These are phyloP conservation scores for Claviceps lovelessii DNA, from an alignment of 2,329 filamentous ascomycete species.

Conservation along the genomic window DNA sequence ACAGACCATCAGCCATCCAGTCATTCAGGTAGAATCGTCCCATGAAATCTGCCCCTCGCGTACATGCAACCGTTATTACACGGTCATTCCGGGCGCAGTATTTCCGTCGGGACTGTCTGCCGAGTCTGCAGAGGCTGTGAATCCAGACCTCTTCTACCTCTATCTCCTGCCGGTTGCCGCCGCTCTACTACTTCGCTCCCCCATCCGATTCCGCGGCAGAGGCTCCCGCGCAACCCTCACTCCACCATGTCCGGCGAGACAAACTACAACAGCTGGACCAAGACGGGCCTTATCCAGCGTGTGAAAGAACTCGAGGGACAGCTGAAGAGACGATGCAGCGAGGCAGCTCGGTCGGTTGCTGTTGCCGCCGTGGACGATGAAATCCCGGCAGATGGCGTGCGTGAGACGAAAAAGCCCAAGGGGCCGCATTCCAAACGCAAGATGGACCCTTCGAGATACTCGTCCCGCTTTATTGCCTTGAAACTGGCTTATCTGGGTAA, in stretches of 20 bases:
- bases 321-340: constrained; percentile 32
- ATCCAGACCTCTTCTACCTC: no score
- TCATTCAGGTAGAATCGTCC: neutral
- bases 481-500: constrained; percentile 91
- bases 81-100: constrained; percentile 13
- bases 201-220: neutral
- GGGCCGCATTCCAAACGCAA: constrained; percentile 29
- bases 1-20: no score
- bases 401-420: constrained; percentile 10
- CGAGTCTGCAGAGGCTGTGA: constrained; percentile 3
- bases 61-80: constrained; percentile 15
- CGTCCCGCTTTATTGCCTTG: constrained; percentile 71
- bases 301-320: constrained; percentile 55
- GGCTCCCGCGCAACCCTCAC: neutral
- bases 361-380: constrained; percentile 10
- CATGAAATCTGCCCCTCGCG: constrained; percentile 3
- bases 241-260: constrained; percentile 18
- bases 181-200: constrained; percentile 6
- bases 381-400: no score
- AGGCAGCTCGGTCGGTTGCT: constrained; percentile 12
- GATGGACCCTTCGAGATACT: constrained; percentile 70
- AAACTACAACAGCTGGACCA: constrained; percentile 54
- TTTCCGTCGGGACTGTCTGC: constrained; percentile 11
- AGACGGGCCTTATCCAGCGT: constrained; percentile 51
- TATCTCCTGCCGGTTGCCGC: neutral